These are phyloP conservation scores for Rhizoctonia solani DNA, from an alignment of 1,284 basidiomycete genomes.

Conservation along the genomic window DNA sequence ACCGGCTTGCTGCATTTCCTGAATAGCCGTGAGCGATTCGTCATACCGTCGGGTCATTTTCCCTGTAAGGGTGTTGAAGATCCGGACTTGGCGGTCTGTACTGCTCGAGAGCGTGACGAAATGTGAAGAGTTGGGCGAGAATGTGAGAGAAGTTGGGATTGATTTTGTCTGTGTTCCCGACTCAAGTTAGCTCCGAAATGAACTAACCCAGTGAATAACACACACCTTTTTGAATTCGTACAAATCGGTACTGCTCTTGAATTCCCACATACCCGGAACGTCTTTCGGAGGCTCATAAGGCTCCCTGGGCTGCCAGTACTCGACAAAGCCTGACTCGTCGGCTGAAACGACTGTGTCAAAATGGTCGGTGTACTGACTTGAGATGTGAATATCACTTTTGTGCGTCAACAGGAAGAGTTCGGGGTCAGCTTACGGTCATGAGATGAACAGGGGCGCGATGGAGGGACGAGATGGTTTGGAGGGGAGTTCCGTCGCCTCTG, in stretches of 20 bases:
- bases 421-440: conserved; percentile 69
- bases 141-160: conserved; percentile 84
- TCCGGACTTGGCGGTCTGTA: conserved; percentile 85
- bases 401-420: not conserved
- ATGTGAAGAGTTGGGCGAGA: conserved; percentile 85
- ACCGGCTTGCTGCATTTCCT: conserved; percentile 96
- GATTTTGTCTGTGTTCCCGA: conserved; percentile 72
- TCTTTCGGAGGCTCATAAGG: conserved; percentile 84
- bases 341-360: conserved; percentile 93
- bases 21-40: conserved; percentile 87
- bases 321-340: conserved; percentile 92
- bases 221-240: conserved; percentile 97
- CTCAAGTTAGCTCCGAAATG: not conserved
- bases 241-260: conserved; percentile 89
- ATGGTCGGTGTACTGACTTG: conserved; percentile 78
- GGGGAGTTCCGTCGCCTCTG: conserved; percentile 76
- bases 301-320: conserved; percentile 93
- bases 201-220: not conserved
- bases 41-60: conserved; percentile 94
- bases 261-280: conserved; percentile 82
- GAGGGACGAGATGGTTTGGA: conserved; percentile 74
- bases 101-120: conserved; percentile 93
- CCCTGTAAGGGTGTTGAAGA: conserved; percentile 89
- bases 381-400: conserved; percentile 28
- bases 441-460: conserved; percentile 89